Base-by-base conservation (phyloP, 768 basidiomycete species). In the Kwoniella dejecticola region DNA sequence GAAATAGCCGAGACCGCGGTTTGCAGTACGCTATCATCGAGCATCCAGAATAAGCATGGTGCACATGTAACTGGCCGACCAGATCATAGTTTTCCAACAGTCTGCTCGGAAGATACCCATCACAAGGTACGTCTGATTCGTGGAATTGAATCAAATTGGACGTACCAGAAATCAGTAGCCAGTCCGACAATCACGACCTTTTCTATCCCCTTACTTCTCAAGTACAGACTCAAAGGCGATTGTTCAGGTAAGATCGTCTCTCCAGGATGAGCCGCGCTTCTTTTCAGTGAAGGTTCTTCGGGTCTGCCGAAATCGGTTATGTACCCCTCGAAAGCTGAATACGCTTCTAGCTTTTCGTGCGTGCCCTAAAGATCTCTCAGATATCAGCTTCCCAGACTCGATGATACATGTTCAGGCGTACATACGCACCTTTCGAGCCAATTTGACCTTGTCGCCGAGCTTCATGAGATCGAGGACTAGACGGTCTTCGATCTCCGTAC, bases 131-230 rank as follows among this genome's bases (percentile, higher is more conserved):
- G 5, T 11, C 6, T 23, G 12, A 23, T 19, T 0, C 44, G 21
- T 4, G 15, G 12, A 6, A 38, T 42, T 36, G 17, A 8, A n/a
- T 49, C 30, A 52, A 23, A 29, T 41, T 30, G 21, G 19, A 70
- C 70, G n/a, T 29, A 73, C 74, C 90, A 92, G 72, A 85, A 90
- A 70, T 91, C 90, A 1, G 88, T 85, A 19, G 90, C 90, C 31
- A 92, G 78, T 0, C 81, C 81, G 1, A 83, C 83, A 36, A 90
- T 75, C 56, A 85, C 86, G 17, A 91, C 78, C 57, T 86, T 84
- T 13, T 83, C 83, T 11, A 89, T 81, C 0, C 74, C 79, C 41
- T 80, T 77, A 44, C 77, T 76, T 27, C 54, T 53, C 1, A 77
- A 67, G 24, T 63, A 62, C 21, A 40, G 42, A 12, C 49, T 52